Conservation (phyloP, 805 yeast species). For the Lachancea waltii region DNA sequence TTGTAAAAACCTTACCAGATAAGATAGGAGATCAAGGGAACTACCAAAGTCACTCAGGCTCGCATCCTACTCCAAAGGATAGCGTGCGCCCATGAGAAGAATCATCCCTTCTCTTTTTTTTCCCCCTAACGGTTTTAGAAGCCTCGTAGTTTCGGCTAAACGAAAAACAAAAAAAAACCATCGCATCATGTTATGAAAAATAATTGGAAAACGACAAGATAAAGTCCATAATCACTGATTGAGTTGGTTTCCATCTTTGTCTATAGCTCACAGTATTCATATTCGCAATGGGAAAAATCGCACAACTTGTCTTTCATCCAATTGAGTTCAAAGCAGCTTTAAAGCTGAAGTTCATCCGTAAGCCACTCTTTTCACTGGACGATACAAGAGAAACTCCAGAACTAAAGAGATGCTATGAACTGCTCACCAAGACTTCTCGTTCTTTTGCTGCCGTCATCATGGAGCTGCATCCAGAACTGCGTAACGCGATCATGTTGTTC, state of each 20-base stretch:
- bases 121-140: not conserved
- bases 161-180: slow-evolving; percentile 1
- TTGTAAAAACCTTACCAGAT: slow-evolving; percentile 12
- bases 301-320: slow-evolving; percentile 62
- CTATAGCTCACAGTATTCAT: not conserved
- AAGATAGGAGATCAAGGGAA: not conserved
- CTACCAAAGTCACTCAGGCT: too few species aligned
- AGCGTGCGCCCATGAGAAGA: not conserved
- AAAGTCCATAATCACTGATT: not conserved
- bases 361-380: slow-evolving; percentile 45
- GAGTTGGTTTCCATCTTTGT: not conserved
- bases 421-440: slow-evolving; percentile 68
- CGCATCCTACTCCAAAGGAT: too few species aligned
- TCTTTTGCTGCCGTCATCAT: slow-evolving; percentile 91
- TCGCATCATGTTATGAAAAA: not conserved
- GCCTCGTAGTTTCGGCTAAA: not conserved
- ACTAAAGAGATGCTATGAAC: slow-evolving; percentile 57
- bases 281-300: slow-evolving; percentile 50
- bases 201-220: not conserved
- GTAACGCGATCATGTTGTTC: slow-evolving; percentile 76
- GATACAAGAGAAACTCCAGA: slow-evolving; percentile 36
- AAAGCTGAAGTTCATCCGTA: slow-evolving; percentile 52
- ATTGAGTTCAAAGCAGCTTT: slow-evolving; percentile 61
- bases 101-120: not conserved
- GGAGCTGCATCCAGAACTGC: slow-evolving; percentile 84